phyloP scores from a whole-genome alignment of 2,329 filamentous ascomycete species.

The Tolypocladium sp. region DNA sequence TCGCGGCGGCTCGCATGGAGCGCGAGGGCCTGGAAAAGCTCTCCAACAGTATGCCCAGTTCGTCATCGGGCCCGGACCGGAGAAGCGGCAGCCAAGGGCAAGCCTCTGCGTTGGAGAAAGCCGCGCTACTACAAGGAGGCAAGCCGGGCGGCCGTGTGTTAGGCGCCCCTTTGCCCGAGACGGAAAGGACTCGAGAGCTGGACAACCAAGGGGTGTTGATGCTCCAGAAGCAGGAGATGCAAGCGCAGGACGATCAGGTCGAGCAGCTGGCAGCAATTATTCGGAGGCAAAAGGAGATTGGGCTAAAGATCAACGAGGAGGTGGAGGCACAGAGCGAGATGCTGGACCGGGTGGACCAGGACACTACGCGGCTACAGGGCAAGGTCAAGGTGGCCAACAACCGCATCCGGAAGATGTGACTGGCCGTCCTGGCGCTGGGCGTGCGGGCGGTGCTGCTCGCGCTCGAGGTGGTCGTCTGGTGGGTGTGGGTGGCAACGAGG shows the following conservation, averaged over 20 bases:
- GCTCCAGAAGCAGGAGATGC: slow-evolving; percentile 65
- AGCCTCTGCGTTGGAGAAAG: slow-evolving; percentile 38
- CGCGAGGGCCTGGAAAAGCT: slow-evolving; percentile 67
- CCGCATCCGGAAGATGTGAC: slow-evolving; percentile 57
- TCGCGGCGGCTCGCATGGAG: slow-evolving; percentile 62
- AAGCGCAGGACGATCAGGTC: slow-evolving; percentile 66
- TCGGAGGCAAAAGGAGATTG: slow-evolving; percentile 67
- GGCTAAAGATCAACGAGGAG: slow-evolving; percentile 66
- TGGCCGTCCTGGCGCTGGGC: slow-evolving; percentile 12
- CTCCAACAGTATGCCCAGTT: slow-evolving; percentile 43
- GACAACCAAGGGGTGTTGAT: slow-evolving; percentile 68
- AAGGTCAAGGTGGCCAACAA: slow-evolving; percentile 71
- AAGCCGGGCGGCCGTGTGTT: slow-evolving; percentile 54
- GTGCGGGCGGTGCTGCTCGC: slow-evolving; percentile 17
- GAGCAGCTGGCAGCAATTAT: slow-evolving; percentile 61
- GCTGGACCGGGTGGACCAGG: slow-evolving; percentile 56
- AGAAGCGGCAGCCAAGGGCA: slow-evolving; percentile 38
- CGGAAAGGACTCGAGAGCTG: slow-evolving; percentile 64
- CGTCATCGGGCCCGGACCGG: slow-evolving; percentile 20
- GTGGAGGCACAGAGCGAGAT: slow-evolving; percentile 62
- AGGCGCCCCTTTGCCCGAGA: slow-evolving; percentile 65
- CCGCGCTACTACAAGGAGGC: slow-evolving; percentile 32
- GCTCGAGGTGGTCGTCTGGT: slow-evolving; percentile 20
- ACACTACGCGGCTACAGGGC: slow-evolving; percentile 53
- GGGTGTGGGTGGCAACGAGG: slow-evolving; percentile 16